phyloP scores from a whole-genome alignment of 2,329 filamentous ascomycete genomes.

The Clarireedia sp. region DNA sequence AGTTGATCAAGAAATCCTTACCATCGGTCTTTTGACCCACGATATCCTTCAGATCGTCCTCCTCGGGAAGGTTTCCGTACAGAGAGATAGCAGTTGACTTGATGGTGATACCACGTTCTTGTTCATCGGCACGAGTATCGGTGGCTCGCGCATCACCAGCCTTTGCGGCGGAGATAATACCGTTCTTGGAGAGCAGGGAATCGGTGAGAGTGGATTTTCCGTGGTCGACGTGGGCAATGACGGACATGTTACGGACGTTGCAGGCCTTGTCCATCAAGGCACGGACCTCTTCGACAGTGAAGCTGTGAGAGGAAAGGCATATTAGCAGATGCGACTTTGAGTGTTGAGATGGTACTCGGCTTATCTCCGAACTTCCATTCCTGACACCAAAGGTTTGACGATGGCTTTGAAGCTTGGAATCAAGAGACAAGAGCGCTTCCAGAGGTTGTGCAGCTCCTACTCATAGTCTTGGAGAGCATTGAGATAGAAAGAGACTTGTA shows the following conservation, averaged over 20 bases:
- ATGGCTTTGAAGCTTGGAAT: background rate
- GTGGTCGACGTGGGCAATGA: conserved; percentile 99
- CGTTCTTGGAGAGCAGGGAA: conserved; percentile 96
- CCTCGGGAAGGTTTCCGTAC: conserved; percentile 73
- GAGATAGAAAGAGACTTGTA: conserved; percentile 30
- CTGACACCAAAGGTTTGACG: background rate
- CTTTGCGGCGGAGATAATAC: conserved; percentile 98
- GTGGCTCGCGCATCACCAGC: conserved; percentile 93
- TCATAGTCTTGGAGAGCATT: background rate
- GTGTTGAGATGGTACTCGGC: background rate
- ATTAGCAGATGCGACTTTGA: conserved; percentile 38
- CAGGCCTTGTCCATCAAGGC: conserved; percentile 69
- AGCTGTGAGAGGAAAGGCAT: conserved; percentile 51
- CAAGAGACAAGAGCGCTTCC: background rate
- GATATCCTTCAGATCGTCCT: conserved; percentile 92
- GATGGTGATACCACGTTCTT: conserved; percentile 99
- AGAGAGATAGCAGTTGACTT: conserved; percentile 99
- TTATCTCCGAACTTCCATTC: conserved; percentile 7
- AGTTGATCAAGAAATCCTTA: conserved; percentile 98
- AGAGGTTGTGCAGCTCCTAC: background rate
- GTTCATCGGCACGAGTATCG: conserved; percentile 94
- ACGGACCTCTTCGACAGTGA: conserved; percentile 94
- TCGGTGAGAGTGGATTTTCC: conserved; percentile 99
- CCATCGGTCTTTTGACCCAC: conserved; percentile 79
- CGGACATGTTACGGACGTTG: conserved; percentile 92